Base-by-base conservation (phyloP, 2,329 filamentous ascomycete species). In the Talaromyces rugulosus region DNA sequence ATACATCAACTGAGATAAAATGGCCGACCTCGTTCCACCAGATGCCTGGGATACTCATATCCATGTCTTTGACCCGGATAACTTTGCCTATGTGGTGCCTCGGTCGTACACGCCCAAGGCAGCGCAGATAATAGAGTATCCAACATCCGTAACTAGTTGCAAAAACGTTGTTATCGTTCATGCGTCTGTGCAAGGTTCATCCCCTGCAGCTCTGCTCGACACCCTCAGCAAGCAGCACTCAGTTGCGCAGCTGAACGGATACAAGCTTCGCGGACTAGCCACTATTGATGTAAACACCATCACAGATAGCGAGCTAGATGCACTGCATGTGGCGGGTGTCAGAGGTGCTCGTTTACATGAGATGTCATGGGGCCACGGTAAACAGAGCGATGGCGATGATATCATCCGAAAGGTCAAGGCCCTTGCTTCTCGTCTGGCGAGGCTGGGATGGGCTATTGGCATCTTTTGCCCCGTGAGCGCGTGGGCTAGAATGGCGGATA, bases 141-240 rank as follows among this genome's bases (percentile, higher is more conserved):
- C 67, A 7, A 59, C 61, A 31, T 53, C 60, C 11, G 33, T 59
- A 14, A 68, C 66, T 7, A 60, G 64, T 5, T 68, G 65, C 61
- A 66, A 63, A n/a, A 66, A 62, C 44, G 62, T 70, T 40, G 66
- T 68, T 16, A 54, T 70, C 33, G 68, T 68, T 14, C 68, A 70
- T 34, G 68, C 67, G 3, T 69, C 68, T 2, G 63, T 69, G 52
- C 68, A 69, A 56, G 68, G 68, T 7, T 61, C 63, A 18, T 68
- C 67, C n/a, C 62, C 65, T 6, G 66, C 64, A 4, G 62, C 68
- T 18, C 60, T 70, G 3, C 36, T 68, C 30, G 67, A 65, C 23
- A 65, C 66, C 4, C 63, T 69, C 0, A 31, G 42, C 28, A 66
- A 66, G 31, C 42, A 63, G 30, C 42, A 51, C 11, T 51, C 42